Conservation (phyloP, 257 asterid genomes). For the Nicotiana paniculata region DNA sequence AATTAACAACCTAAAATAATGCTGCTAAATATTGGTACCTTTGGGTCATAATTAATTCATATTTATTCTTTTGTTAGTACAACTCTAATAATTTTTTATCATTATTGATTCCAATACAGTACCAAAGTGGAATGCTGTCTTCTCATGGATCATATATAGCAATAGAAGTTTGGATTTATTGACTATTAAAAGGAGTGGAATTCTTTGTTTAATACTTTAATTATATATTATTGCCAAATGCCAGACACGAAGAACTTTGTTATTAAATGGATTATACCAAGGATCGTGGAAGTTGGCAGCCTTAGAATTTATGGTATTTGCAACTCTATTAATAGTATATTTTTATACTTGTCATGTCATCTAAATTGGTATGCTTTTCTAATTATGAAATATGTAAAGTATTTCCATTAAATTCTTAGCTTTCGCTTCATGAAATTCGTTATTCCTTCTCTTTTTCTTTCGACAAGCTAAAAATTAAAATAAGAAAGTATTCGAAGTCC, state of each 20-base stretch:
- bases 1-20: slow-evolving; percentile 13
- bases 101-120: background rate
- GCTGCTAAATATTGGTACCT: slow-evolving; percentile 11
- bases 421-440: background rate
- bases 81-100: background rate
- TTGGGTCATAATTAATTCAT: background rate
- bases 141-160: background rate
- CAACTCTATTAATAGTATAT: background rate
- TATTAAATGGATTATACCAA: background rate
- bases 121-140: slow-evolving; percentile 4
- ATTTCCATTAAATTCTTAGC: background rate
- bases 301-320: background rate
- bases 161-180: background rate
- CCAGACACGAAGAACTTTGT: slow-evolving; percentile 2
- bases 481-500: background rate
- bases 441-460: background rate
- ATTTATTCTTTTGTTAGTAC: background rate
- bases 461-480: background rate
- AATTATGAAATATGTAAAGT: background rate
- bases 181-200: background rate
- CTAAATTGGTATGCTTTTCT: background rate
- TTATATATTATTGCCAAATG: slow-evolving; percentile 2
- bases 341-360: background rate
- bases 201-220: background rate
- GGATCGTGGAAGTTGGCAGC: background rate